Conservation (phyloP, 2,329 filamentous ascomycete genomes). For the Diplodia seriata region DNA sequence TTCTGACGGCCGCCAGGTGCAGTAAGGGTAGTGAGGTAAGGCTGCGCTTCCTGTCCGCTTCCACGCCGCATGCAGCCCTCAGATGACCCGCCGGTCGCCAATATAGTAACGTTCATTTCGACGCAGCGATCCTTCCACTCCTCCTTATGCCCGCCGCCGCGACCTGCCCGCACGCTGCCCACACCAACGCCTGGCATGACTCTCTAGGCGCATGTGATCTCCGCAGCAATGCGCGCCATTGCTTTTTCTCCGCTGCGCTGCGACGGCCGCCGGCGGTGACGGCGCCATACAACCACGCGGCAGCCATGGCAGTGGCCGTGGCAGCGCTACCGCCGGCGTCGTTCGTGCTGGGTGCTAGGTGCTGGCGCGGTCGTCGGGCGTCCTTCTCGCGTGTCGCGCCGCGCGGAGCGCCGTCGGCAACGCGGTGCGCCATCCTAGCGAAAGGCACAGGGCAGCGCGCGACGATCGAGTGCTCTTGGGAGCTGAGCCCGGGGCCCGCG, state of each 20-base stretch:
- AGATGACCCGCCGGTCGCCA: slow-evolving; percentile 27
- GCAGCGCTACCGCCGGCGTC: no score
- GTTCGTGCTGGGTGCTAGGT: no score
- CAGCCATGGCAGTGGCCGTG: neutral
- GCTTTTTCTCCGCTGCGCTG: slow-evolving; percentile 27
- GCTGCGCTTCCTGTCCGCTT: slow-evolving; percentile 18
- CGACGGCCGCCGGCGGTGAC: neutral
- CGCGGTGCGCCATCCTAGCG: slow-evolving; percentile 27
- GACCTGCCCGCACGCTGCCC: slow-evolving; percentile 1
- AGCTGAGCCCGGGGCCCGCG: slow-evolving; percentile 1
- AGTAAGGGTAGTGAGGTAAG: slow-evolving; percentile 7
- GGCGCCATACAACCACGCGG: neutral
- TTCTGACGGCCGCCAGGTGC: slow-evolving; percentile 21
- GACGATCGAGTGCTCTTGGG: neutral
- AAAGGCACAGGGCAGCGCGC: slow-evolving; percentile 13
- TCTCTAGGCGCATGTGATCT: slow-evolving; percentile 23
- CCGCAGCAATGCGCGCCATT: slow-evolving; percentile 22
- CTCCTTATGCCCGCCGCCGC: slow-evolving; percentile 17
- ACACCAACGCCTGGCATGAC: slow-evolving; percentile 1
- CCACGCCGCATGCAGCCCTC: slow-evolving; percentile 20
- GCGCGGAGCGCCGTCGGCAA: slow-evolving; percentile 23
- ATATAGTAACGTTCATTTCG: slow-evolving; percentile 30
- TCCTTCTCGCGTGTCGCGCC: slow-evolving; percentile 2
- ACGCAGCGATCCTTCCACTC: slow-evolving; percentile 26
- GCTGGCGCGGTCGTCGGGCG: neutral